Percentiles rank a stretch among this genome's conserved stretches.
Evolutionary conservation across 352 stramenopile species (phyloP).

Genomic region (Phytophthora pluvialis): DNA sequence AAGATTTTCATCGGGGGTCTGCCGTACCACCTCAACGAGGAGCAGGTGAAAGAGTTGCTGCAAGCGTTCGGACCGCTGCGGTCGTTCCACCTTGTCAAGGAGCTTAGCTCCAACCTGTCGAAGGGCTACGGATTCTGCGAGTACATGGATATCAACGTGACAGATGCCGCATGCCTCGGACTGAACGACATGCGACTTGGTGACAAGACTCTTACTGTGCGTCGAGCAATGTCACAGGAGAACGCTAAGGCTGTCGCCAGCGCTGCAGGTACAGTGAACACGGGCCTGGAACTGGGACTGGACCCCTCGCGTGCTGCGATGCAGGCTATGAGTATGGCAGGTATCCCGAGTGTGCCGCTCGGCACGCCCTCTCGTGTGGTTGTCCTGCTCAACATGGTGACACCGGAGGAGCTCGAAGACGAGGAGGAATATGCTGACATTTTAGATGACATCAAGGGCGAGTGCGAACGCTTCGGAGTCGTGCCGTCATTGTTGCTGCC

Average conservation of each 20-base stretch:
- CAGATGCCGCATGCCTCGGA: slow-evolving; percentile 92
- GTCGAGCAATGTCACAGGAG: slow-evolving; percentile 83
- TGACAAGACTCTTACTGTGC: slow-evolving; percentile 92
- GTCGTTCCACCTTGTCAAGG: slow-evolving; percentile 97
- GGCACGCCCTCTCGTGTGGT: slow-evolving; percentile 87
- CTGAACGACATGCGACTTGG: slow-evolving; percentile 96
- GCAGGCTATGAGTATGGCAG: slow-evolving; percentile 75
- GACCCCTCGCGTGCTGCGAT: slow-evolving; percentile 70
- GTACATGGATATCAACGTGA: slow-evolving; percentile 93
- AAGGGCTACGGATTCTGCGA: slow-evolving; percentile 99
- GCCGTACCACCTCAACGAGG: slow-evolving; percentile 96
- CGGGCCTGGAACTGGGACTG: slow-evolving; percentile 67
- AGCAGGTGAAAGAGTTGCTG: slow-evolving; percentile 95
- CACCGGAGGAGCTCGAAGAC: slow-evolving; percentile 94
- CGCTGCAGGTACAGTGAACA: slow-evolving; percentile 72
- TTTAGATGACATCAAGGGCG: slow-evolving; percentile 95
- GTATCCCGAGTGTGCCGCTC: slow-evolving; percentile 58
- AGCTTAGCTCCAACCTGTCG: slow-evolving; percentile 88
- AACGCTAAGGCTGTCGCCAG: slow-evolving; percentile 71
- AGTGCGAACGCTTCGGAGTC: slow-evolving; percentile 91
- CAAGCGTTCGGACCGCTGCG: slow-evolving; percentile 94
- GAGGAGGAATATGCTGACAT: slow-evolving; percentile 96
- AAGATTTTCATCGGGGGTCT: slow-evolving; percentile 99
- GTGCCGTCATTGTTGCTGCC: slow-evolving; percentile 86
- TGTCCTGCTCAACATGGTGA: slow-evolving; percentile 98